Evolutionary conservation across 1,284 basidiomycete species (phyloP), one percentile per base, ranked within the genome.

Genomic region (Trichosporon coremiiforme): DNA sequence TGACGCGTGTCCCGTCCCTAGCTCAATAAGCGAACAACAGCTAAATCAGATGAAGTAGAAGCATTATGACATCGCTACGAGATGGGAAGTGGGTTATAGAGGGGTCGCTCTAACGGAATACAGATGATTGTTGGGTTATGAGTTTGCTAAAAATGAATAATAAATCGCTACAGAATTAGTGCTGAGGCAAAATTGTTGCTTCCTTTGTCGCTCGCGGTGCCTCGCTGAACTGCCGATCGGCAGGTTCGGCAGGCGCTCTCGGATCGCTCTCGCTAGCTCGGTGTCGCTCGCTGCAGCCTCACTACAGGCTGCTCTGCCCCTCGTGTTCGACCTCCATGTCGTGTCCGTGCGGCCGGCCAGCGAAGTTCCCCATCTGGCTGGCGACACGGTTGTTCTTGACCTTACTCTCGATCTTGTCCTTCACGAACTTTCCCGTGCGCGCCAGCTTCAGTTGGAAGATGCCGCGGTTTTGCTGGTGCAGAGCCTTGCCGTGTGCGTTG

Each of bases 371-470:
- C 31, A 50, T 70, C 22, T 67, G 57, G 13, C 57, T 72, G 17
- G 73, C 70, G 3, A 71, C 71, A 4, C 71, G 57, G 15, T 79
- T 72, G 3, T 83, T 36, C 68, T 79, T 80, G 20, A 77, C 75
- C 57, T 62, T 62, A 10, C 17, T 35, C 66, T 78, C 74, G 12
- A 83, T 41, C 70, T 81, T 82, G 67, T 84, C 83, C 75, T 82
- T 82, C 35, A 82, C 77, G 66, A 77, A 79, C 69, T 77, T 77
- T 41, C 81, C 79, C 13, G 81, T 83, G 25, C 83, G 72, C 25
- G 78, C 80, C 25, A 84, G 72, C 65, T 81, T 80, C 35, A 83
- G 77, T 74, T 83, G 81, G 77, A 83, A 83, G 65, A 84, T 77
- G 17, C 83, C 83, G 70, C 77, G 80, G 74, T 68, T 71, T n/a